Percentiles rank a stretch among this genome's conserved stretches.
phyloP scores from a whole-genome alignment of 2,329 filamentous ascomycete species.

The Epichloe amarillans region DNA sequence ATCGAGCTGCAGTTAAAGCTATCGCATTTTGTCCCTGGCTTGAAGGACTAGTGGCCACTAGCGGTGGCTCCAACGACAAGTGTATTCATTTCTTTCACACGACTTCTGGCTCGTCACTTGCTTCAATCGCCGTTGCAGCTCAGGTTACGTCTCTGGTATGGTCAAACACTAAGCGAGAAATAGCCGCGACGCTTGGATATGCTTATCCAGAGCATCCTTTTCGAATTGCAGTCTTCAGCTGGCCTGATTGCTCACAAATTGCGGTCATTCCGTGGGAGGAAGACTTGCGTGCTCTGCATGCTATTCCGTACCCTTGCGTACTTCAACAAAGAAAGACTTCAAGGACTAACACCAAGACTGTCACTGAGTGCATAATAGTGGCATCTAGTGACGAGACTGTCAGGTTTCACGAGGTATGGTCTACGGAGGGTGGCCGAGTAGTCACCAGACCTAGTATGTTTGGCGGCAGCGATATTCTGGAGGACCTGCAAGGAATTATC shows the following conservation, averaged over 20 bases:
- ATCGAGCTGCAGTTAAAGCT: slow-evolving; percentile 86
- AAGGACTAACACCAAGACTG: slow-evolving; percentile 11
- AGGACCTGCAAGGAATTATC: slow-evolving; percentile 68
- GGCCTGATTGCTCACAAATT: slow-evolving; percentile 81
- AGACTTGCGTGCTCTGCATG: slow-evolving; percentile 69
- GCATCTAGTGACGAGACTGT: slow-evolving; percentile 85
- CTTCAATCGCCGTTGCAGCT: slow-evolving; percentile 81
- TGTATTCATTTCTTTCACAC: slow-evolving; percentile 95
- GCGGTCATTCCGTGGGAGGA: slow-evolving; percentile 75
- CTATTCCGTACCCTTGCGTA: slow-evolving; percentile 63
- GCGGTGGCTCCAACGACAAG: slow-evolving; percentile 86
- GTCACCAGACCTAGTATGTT: slow-evolving; percentile 46
- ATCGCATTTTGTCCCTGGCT: slow-evolving; percentile 97
- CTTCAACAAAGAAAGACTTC: slow-evolving; percentile 17
- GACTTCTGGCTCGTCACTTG: slow-evolving; percentile 66
- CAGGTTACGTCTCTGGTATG: slow-evolving; percentile 90
- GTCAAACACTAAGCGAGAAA: slow-evolving; percentile 74
- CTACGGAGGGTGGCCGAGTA: slow-evolving; percentile 42
- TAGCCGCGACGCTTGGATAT: slow-evolving; percentile 88
- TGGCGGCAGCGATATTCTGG: slow-evolving; percentile 74
- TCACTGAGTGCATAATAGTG: slow-evolving; percentile 62
- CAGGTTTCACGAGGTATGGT: slow-evolving; percentile 94
- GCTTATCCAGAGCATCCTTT: slow-evolving; percentile 80
- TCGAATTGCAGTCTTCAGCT: slow-evolving; percentile 84
- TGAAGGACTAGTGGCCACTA: slow-evolving; percentile 71